Evolutionary conservation across 2,329 filamentous ascomycete species (phyloP).

Genomic region (Salinomyces thailandicus): DNA sequence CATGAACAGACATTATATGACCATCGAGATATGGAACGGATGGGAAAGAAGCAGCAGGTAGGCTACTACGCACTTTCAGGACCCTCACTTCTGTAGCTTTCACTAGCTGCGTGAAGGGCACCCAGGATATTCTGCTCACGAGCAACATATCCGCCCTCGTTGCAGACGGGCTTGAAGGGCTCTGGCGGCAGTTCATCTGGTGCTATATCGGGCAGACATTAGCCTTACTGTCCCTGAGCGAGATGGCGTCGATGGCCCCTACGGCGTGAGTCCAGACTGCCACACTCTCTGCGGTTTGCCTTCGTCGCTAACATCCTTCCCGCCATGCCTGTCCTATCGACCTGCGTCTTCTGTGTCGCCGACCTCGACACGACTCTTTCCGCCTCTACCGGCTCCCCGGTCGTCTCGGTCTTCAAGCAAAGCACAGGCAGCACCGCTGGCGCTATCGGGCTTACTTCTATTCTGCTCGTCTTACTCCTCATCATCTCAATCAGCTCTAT

Average conservation of each 20-base stretch:
- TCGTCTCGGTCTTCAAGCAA: constrained; percentile 1
- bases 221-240: constrained; percentile 24
- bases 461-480: constrained; percentile 1
- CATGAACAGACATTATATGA: constrained; percentile 2
- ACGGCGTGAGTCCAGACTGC: constrained; percentile 11
- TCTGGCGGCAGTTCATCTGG: background rate
- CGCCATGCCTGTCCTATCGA: constrained; percentile 2
- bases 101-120: background rate
- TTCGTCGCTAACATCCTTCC: background rate
- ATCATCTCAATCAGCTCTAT: background rate
- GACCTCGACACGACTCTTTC: constrained; percentile 1
- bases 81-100: constrained; percentile 11
- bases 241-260: constrained; percentile 27
- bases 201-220: constrained; percentile 8
- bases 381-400: background rate
- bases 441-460: background rate
- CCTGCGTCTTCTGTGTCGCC: background rate
- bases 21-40: constrained; percentile 5
- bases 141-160: background rate
- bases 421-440: background rate
- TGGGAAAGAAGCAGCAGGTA: constrained; percentile 17
- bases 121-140: background rate
- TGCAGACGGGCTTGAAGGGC: background rate
- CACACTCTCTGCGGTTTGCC: background rate
- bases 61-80: constrained; percentile 12